Evolutionary conservation across 1,284 basidiomycete genomes (phyloP).

Genomic region (Cryptococcus depauperatus): DNA sequence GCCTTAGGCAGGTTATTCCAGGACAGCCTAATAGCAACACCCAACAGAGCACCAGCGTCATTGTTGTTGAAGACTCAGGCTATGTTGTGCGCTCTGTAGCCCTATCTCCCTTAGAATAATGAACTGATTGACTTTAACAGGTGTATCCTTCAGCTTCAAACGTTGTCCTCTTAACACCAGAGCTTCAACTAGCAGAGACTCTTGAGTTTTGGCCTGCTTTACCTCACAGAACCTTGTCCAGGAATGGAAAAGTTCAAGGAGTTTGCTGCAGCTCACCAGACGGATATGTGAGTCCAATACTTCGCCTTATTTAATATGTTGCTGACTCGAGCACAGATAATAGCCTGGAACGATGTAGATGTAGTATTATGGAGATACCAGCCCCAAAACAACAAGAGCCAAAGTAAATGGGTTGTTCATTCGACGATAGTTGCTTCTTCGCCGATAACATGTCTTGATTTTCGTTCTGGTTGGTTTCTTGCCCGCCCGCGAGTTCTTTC

Average conservation of each 20-base stretch:
- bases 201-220: conserved; percentile 38
- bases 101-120: neutral
- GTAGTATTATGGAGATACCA: conserved; percentile 31
- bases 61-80: conserved; percentile 6
- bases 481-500: neutral
- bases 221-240: conserved; percentile 29
- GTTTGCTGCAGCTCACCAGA: conserved; percentile 18
- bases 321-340: conserved; percentile 20
- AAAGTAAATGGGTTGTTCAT: conserved; percentile 25
- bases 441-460: conserved; percentile 27
- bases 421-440: conserved; percentile 31
- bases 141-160: conserved; percentile 33
- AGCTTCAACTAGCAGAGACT: conserved; percentile 28
- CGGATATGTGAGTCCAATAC: conserved; percentile 17
- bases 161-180: conserved; percentile 27
- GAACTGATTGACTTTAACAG: conserved; percentile 16
- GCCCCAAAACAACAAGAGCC: conserved; percentile 8
- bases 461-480: conserved; percentile 19
- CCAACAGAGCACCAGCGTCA: conserved; percentile 6
- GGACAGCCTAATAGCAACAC: conserved; percentile 23
- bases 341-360: conserved; percentile 37
- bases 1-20: conserved; percentile 36
- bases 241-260: conserved; percentile 22
- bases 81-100: conserved; percentile 16
- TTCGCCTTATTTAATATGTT: neutral